A percentile compares a stretch with the other conserved stretches of the same genome.
Evolutionary conservation across 139 green algal genomes (phyloP).

Genomic region (Edaphochlamys debaryana): DNA sequence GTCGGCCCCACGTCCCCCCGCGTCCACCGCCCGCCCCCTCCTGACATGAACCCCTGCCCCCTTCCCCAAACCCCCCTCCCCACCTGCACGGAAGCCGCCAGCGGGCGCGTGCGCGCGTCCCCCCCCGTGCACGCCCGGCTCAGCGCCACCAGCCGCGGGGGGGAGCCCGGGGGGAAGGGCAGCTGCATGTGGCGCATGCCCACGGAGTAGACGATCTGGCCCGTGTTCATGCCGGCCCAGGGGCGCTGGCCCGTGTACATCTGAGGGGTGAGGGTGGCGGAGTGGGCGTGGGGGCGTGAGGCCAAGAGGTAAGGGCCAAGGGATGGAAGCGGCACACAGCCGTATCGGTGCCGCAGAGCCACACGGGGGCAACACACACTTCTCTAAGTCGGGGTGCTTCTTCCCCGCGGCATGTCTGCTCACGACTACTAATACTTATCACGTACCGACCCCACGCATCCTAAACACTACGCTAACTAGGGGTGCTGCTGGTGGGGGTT

Average conservation of each 20-base stretch:
- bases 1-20: background rate
- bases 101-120: background rate
- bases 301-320: too few species aligned
- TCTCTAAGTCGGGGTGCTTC: too few species aligned
- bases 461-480: too few species aligned
- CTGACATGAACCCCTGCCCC: background rate
- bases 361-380: too few species aligned
- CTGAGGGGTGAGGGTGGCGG: background rate
- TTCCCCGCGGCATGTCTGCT: too few species aligned
- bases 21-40: background rate
- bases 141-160: background rate
- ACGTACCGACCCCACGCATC: too few species aligned
- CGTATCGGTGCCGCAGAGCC: too few species aligned
- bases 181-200: conserved; percentile 23
- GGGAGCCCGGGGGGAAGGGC: conserved; percentile 17
- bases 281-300: too few species aligned
- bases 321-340: too few species aligned
- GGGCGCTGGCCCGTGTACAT: conserved; percentile 55
- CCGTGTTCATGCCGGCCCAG: conserved; percentile 48
- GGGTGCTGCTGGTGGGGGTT: too few species aligned
- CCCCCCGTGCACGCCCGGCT: conserved; percentile 1
- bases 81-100: background rate
- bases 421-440: too few species aligned
- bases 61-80: too few species aligned
- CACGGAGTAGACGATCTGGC: conserved; percentile 45